Percentiles rank a stretch among this genome's conserved stretches.
Conservation (phyloP, 1,284 basidiomycete species). For the Pholiota adiposa region DNA sequence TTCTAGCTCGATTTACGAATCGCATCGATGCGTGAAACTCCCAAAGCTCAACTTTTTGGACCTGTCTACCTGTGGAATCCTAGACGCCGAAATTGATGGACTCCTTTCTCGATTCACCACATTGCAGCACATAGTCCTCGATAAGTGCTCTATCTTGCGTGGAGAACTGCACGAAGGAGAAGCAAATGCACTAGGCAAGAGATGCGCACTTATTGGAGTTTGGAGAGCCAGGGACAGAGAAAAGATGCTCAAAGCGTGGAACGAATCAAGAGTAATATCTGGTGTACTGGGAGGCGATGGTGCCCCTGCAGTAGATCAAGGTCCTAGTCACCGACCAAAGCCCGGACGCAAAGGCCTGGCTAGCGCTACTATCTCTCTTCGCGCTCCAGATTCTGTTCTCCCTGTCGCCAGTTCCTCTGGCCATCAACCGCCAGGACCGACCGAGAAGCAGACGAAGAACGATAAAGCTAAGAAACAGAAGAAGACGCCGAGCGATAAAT, state of each 20-base stretch:
- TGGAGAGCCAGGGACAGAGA: conserved; percentile 59
- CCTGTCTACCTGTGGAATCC: conserved; percentile 59
- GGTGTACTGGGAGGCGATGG: conserved; percentile 12
- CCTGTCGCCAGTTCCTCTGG: not conserved
- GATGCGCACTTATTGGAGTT: conserved; percentile 57
- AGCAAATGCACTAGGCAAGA: conserved; percentile 60
- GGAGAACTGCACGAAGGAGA: conserved; percentile 43
- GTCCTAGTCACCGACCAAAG: conserved; percentile 8
- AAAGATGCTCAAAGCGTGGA: conserved; percentile 56
- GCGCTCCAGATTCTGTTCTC: conserved; percentile 31
- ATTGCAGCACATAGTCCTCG: conserved; percentile 57
- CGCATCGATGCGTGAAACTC: not conserved
- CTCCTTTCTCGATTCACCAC: conserved; percentile 48
- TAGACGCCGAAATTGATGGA: conserved; percentile 51
- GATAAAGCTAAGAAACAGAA: not conserved
- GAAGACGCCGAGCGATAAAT: no score
- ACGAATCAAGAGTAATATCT: conserved; percentile 35
- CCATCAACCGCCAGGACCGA: not conserved
- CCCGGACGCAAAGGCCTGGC: conserved; percentile 57
- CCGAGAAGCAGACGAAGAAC: no score
- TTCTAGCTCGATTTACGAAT: not conserved
- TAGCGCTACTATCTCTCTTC: conserved; percentile 58
- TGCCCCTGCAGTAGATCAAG: conserved; percentile 9
- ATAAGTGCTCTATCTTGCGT: conserved; percentile 52
- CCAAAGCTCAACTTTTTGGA: conserved; percentile 51